A percentile compares a stretch with the other conserved stretches of the same genome.
phyloP scores from a whole-genome alignment of 257 asterid genomes.

The Gentiana dahurica region DNA sequence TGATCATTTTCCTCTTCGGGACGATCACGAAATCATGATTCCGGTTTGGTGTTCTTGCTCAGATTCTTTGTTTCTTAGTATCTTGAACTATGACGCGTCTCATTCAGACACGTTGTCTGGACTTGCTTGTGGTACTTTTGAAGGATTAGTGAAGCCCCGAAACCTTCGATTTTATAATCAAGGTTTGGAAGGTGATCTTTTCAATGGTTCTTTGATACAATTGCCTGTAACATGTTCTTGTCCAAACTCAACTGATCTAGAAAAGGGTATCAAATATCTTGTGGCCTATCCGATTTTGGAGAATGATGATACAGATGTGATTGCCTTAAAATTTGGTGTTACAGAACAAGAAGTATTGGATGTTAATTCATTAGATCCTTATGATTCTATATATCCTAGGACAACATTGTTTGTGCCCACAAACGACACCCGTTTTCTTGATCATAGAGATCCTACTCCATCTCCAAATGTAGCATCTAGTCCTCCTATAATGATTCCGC shows the following conservation, averaged over 20 bases:
- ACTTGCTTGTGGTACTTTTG: conserved; percentile 8
- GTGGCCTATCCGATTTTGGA: conserved; percentile 10
- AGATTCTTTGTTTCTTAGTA: background rate
- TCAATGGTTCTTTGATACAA: background rate
- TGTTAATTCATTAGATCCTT: conserved; percentile 3
- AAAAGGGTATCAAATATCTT: background rate
- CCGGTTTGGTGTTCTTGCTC: conserved; percentile 12
- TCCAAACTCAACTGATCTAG: conserved; percentile 4
- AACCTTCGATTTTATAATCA: conserved; percentile 3
- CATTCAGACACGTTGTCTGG: background rate
- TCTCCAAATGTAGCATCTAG: background rate
- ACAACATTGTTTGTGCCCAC: conserved; percentile 13
- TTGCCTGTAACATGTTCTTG: conserved; percentile 13
- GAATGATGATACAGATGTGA: conserved; percentile 1
- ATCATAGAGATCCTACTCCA: background rate
- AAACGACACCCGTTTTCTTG: conserved; percentile 3
- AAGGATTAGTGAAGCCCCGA: conserved; percentile 6
- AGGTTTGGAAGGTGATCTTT: conserved; percentile 4
- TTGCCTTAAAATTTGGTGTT: conserved; percentile 4
- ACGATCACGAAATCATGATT: conserved; percentile 3
- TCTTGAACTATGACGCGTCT: conserved; percentile 1
- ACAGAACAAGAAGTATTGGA: background rate
- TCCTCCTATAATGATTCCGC: background rate
- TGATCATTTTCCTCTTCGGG: conserved; percentile 8
- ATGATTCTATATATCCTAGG: conserved; percentile 9